Evolutionary conservation across 2,329 filamentous ascomycete genomes (phyloP).

Genomic region (Scleromitrula shiraiana): DNA sequence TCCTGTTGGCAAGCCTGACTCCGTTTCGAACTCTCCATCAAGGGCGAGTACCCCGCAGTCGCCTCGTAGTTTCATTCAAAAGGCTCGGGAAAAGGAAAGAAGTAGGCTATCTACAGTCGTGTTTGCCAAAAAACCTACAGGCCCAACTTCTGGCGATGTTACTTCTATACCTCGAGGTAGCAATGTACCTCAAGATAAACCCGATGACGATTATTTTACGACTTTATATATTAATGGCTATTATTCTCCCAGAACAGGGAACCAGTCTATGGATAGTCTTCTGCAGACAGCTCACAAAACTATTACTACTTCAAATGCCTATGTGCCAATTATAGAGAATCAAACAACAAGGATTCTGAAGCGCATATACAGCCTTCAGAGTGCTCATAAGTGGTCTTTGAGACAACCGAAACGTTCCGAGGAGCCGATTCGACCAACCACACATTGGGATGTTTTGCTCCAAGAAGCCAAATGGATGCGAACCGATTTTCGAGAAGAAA

Average conservation of each 20-base stretch:
- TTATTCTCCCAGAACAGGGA: constrained; percentile 51
- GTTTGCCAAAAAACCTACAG: constrained; percentile 60
- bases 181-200: constrained; percentile 8
- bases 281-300: constrained; percentile 83
- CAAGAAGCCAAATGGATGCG: constrained; percentile 98
- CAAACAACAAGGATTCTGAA: constrained; percentile 82
- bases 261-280: constrained; percentile 61
- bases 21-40: constrained; percentile 21
- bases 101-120: constrained; percentile 67
- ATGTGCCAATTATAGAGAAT: constrained; percentile 74
- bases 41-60: constrained; percentile 38
- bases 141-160: constrained; percentile 30
- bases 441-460: constrained; percentile 80
- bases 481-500: constrained; percentile 88
- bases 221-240: constrained; percentile 50
- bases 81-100: constrained; percentile 47
- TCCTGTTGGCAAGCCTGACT: constrained; percentile 13
- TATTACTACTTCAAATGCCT: constrained; percentile 75
- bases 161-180: constrained; percentile 12
- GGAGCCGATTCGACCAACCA: constrained; percentile 68
- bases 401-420: constrained; percentile 77
- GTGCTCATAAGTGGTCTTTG: constrained; percentile 85
- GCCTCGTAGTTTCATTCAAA: constrained; percentile 29
- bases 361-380: constrained; percentile 83
- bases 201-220: constrained; percentile 54